These are phyloP conservation scores for Phytophthora agathidicida DNA, from an alignment of 352 stramenopile species.

Conservation along the genomic window DNA sequence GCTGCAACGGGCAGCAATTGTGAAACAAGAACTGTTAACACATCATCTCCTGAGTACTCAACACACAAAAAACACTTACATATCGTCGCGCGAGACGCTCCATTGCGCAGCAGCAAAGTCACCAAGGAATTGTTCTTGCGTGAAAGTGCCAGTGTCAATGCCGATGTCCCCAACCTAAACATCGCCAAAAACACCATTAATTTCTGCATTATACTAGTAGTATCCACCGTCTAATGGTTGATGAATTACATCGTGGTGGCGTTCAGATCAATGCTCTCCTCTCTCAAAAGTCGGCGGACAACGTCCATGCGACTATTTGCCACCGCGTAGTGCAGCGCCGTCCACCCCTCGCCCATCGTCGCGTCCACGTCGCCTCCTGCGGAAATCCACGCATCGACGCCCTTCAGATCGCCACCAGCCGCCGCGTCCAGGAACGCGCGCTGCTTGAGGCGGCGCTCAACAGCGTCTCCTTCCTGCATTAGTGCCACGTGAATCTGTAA, in stretches of 20 bases:
- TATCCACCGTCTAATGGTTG: not conserved
- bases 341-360: slow-evolving; percentile 67
- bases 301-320: slow-evolving; percentile 51
- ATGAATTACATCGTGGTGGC: slow-evolving; percentile 54
- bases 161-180: slow-evolving; percentile 54
- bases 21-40: not conserved
- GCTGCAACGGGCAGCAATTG: slow-evolving; percentile 21
- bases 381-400: slow-evolving; percentile 49
- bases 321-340: slow-evolving; percentile 71
- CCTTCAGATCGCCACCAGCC: slow-evolving; percentile 37
- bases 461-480: not conserved
- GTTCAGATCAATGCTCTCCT: slow-evolving; percentile 57
- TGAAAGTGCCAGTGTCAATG: slow-evolving; percentile 60
- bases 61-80: slow-evolving; percentile 7
- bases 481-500: too few species aligned
- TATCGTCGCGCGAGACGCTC: slow-evolving; percentile 61
- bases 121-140: slow-evolving; percentile 49
- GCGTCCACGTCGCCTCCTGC: slow-evolving; percentile 55
- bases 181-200: not conserved
- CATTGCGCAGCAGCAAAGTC: slow-evolving; percentile 47
- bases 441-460: slow-evolving; percentile 3
- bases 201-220: not conserved
- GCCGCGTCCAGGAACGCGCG: slow-evolving; percentile 63
- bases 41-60: not conserved
- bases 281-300: slow-evolving; percentile 44